A percentile compares a stretch with the other conserved stretches of the same genome.
phyloP scores from a whole-genome alignment of 2,329 filamentous ascomycete genomes.

The Elsinoe batatas region DNA sequence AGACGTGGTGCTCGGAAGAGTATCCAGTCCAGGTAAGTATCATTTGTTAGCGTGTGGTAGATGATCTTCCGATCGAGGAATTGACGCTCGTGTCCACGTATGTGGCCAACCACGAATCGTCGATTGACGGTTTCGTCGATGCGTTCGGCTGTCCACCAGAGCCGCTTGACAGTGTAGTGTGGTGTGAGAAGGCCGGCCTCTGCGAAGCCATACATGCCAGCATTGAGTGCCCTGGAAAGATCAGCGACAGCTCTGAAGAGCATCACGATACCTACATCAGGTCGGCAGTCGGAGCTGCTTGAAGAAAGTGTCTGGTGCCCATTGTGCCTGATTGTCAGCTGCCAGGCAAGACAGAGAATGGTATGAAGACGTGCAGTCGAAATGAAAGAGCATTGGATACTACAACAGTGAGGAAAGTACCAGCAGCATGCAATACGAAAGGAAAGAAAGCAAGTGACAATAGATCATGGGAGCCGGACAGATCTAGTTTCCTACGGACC shows the following conservation, averaged over 20 bases:
- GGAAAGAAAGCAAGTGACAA: background rate
- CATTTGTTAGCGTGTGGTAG: conserved; percentile 53
- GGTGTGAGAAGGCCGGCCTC: conserved; percentile 42
- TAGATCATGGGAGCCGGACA: background rate
- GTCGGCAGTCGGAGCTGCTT: conserved; percentile 28
- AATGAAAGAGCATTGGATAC: background rate
- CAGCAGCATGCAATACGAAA: background rate
- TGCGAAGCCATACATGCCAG: conserved; percentile 41
- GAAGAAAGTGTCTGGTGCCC: conserved; percentile 27
- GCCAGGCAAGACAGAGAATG: no score
- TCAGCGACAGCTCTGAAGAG: background rate
- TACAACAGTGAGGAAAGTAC: background rate
- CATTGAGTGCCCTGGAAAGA: conserved; percentile 33
- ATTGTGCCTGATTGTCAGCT: conserved; percentile 16
- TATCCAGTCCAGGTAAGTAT: conserved; percentile 73
- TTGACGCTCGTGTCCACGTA: conserved; percentile 53
- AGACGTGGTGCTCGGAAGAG: conserved; percentile 57
- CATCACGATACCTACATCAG: conserved; percentile 18
- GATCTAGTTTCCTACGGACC: background rate
- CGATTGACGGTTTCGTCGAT: conserved; percentile 62
- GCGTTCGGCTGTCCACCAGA: conserved; percentile 63
- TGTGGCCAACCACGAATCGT: conserved; percentile 55
- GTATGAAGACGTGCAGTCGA: background rate
- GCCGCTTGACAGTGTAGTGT: conserved; percentile 38
- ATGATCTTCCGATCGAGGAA: conserved; percentile 53